These are phyloP conservation scores for Puccinellia tenuiflora DNA, from an alignment of 176 grass and related monocot genomes.

Conservation along the genomic window DNA sequence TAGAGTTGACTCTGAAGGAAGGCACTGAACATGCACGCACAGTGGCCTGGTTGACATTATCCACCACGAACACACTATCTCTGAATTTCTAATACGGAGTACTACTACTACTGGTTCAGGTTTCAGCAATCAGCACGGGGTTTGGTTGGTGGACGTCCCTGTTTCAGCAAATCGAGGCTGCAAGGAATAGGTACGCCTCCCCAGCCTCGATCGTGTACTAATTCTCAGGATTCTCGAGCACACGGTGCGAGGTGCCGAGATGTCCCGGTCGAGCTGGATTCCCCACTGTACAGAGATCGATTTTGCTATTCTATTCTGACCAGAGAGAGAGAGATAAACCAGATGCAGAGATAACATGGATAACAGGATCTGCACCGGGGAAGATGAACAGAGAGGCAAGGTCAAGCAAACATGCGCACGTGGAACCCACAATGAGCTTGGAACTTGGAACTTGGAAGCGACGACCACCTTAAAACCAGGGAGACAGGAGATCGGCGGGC, in stretches of 20 bases:
- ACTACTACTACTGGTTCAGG: neutral
- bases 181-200: neutral
- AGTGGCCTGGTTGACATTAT: neutral
- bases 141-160: neutral
- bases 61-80: neutral
- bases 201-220: neutral
- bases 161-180: neutral
- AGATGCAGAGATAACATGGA: too few relatives aligned
- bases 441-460: too few relatives aligned
- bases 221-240: neutral
- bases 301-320: neutral
- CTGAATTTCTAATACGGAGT: neutral
- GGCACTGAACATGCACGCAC: neutral
- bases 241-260: neutral
- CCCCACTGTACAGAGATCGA: neutral
- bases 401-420: neutral
- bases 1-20: neutral
- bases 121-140: neutral
- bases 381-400: neutral
- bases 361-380: too few relatives aligned
- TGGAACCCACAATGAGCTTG: neutral
- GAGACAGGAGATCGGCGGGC: too few relatives aligned
- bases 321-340: neutral
- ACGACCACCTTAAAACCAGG: too few relatives aligned
- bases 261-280: neutral